Base-by-base conservation (phyloP, 495 filamentous ascomycete species). In the Amphirosellinia nigrospora region DNA sequence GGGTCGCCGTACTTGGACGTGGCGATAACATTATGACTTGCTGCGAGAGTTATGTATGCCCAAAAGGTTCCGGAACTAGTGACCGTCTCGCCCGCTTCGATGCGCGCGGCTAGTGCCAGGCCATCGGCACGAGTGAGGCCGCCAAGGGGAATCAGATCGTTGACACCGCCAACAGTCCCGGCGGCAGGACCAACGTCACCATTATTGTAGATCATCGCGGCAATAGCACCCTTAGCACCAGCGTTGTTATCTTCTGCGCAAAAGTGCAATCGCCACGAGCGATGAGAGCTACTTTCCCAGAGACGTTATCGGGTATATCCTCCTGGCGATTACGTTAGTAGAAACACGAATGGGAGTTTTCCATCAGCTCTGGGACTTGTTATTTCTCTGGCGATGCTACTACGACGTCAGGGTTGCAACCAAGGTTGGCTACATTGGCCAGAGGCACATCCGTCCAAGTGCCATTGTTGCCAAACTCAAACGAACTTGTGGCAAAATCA, bases 171-270 rank as follows among this genome's bases (percentile, higher is more conserved):
- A 2, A 93, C 81, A 16, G 89, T 92, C 60, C 82, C 85, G 23
- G 79, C 72, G 1, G 90, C 70, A 21, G 73, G 38, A 4, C 89
- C 90, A 13, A 28, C 69, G 0, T 77, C 77, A 16, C 77, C 83
- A 73, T 92, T 91, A 81, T 93, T 92, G 78, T 92, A 93, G 64
- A 92, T 82, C 72, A 92, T 74, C 0, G 83, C 81, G 0, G 81
- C 91, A 16, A 78, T 73, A 10, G 91, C 91, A 39, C 89, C 85
- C 26, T 89, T 88, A 1, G 78, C 76, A n/a, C 85, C 86, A 7
- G 90, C 91, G 7, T 86, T 77, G 82, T 79, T 19, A 89, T 82
- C 79, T 93, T 92, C 13, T 84, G 69, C 41, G 80, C 86, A 66
- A 92, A 92, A 15, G 82, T 74, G 69, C 91, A 93, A 11, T 78